Conservation (phyloP, 305 asterid species). For the Fraxinus sp. region DNA sequence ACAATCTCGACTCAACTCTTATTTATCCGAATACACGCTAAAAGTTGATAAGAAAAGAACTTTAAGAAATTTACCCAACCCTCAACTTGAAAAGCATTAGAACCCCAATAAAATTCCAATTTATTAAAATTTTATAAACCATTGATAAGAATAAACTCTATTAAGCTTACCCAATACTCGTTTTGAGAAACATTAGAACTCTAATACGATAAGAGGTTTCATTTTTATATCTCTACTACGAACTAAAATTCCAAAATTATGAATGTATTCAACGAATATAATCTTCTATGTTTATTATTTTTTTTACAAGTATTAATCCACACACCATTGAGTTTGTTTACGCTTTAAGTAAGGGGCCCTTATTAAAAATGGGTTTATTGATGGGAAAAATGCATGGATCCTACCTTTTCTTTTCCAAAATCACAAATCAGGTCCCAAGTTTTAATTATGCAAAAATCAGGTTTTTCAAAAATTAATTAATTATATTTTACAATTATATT, state of each 20-base stretch:
- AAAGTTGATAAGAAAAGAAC: neutral
- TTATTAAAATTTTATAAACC: neutral
- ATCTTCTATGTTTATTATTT: too few species aligned
- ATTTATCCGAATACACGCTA: neutral
- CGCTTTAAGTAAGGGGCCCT: neutral
- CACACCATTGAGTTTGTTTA: neutral
- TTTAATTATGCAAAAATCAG: too few species aligned
- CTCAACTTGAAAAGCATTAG: neutral
- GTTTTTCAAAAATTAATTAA: too few species aligned
- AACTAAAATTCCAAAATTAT: neutral
- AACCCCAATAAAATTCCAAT: neutral
- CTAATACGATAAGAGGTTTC: neutral
- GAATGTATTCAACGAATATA: neutral
- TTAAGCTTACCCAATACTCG: neutral
- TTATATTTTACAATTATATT: too few species aligned
- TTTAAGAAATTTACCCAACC: neutral
- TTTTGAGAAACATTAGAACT: neutral
- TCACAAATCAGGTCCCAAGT: too few species aligned
- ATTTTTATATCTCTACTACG: neutral
- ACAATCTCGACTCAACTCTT: neutral
- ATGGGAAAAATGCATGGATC: too few species aligned
- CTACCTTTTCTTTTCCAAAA: too few species aligned
- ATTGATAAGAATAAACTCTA: neutral
- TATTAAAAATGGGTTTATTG: neutral
- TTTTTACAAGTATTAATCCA: too few species aligned